phyloP scores from a whole-genome alignment of 805 yeast species.

The Candida germanica region DNA sequence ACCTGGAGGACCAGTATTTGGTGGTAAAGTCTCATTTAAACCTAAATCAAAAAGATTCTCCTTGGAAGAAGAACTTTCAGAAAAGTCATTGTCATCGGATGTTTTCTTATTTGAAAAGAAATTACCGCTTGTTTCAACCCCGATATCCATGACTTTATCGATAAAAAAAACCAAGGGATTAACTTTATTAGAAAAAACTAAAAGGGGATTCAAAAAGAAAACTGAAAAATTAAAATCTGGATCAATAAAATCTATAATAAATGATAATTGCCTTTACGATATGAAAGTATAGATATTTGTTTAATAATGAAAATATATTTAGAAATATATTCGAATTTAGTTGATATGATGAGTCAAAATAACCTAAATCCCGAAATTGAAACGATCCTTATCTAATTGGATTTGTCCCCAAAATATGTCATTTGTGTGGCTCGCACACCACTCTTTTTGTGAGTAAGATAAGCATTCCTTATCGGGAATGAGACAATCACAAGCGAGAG shows the following conservation, averaged over 20 bases:
- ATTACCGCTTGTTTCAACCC: slow-evolving; percentile 7
- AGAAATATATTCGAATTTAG: no score
- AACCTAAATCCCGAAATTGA: neutral
- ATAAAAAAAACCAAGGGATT: no score
- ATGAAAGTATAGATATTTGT: no score
- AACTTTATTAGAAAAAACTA: no score
- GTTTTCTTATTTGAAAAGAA: slow-evolving; percentile 3
- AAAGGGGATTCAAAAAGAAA: no score
- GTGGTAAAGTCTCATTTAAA: slow-evolving; percentile 25
- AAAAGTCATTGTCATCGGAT: neutral
- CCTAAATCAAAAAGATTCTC: slow-evolving; percentile 15
- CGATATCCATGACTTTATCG: slow-evolving; percentile 11
- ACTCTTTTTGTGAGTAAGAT: no score
- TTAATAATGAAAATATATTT: no score
- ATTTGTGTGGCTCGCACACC: slow-evolving; percentile 4
- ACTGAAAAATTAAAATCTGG: no score
- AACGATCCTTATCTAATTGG: slow-evolving; percentile 9
- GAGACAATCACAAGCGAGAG: no score
- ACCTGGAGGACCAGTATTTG: slow-evolving; percentile 37
- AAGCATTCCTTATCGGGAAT: no score
- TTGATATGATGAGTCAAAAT: neutral
- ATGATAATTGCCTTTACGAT: no score
- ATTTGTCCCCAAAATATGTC: neutral
- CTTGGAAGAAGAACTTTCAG: slow-evolving; percentile 8
- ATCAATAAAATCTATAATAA: no score